Evolutionary conservation across 805 yeast species (phyloP), one percentile per base, ranked within the genome.

Genomic region (Isabelozyma gotoi): DNA sequence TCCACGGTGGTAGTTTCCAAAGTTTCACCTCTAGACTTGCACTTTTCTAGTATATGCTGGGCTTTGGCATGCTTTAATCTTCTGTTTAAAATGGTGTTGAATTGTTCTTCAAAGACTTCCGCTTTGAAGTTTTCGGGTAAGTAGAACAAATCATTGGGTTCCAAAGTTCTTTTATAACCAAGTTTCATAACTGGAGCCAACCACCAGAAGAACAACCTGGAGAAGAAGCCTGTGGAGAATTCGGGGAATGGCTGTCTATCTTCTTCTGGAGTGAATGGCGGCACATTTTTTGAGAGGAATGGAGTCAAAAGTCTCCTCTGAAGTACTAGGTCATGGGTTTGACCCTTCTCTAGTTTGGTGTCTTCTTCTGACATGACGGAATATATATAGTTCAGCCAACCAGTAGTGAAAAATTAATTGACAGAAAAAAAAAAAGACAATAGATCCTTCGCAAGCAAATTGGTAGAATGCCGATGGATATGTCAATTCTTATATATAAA

Each of bases 131-230:
- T 65, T 27, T 68, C 71, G 14, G 63, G 53, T 32, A 71, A 56
- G 16, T 44, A 49, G 50, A 48, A 85, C 50, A 85, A 57, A 62
- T 87, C 94, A 38, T 77, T 74, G 2, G 85, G 81, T 35, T 77
- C 78, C 36, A 87, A 63, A 0, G 91, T 84, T 55, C 94, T 72
- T 59, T 80, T 83, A 60, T 86, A 86, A 5, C 95, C 94, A 6
- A 77, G 76, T 12, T 62, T 65, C 70, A 87, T 63, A 33, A 86
- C 52, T 0, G 90, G 90, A 19, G 64, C 53, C 37, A 86, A 62
- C 91, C 92, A 87, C 80, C 83, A 74, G 58, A 85, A 81, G 52
- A 81, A 77, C 0, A 71, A 38, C 50, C 64, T 64, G 11, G 74
- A 70, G 8, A 81, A 5, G 20, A 61, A 33, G 41, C 74, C 74